These are phyloP conservation scores for Penicillium sp. DNA, from an alignment of 2,329 filamentous ascomycete genomes.

Conservation along the genomic window DNA sequence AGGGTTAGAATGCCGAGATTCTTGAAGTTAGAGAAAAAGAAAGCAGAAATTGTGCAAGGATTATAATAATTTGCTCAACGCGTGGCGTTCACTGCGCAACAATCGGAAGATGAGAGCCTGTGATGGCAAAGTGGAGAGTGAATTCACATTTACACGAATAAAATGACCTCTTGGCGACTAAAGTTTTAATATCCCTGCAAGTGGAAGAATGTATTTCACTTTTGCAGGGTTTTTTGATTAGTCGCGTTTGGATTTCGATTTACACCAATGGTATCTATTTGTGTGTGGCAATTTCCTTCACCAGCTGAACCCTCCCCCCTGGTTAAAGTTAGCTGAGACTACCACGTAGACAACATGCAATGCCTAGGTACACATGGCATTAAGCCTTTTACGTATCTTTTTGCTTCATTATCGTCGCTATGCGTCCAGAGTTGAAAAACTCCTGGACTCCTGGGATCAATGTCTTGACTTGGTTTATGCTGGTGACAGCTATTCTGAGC, in stretches of 20 bases:
- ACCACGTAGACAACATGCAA: not conserved
- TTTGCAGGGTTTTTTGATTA: no score
- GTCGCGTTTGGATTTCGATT: not conserved
- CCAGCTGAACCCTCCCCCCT: no score
- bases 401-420: not conserved
- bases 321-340: not conserved
- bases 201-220: not conserved
- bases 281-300: no score
- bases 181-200: not conserved
- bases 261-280: not conserved
- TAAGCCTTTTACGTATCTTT: not conserved
- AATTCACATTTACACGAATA: not conserved
- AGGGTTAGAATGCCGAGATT: no score
- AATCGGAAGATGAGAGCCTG: not conserved
- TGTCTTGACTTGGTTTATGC: constrained; percentile 28
- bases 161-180: not conserved
- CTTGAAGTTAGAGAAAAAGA: no score
- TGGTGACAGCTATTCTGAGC: constrained; percentile 25
- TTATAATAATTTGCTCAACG: not conserved
- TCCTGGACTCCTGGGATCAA: constrained; percentile 23
- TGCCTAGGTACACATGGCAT: not conserved
- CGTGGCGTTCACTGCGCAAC: not conserved
- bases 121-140: not conserved
- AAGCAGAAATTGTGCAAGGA: no score
- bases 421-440: constrained; percentile 11